Percentiles rank a stretch among this genome's conserved stretches.
phyloP scores from a whole-genome alignment of 495 filamentous ascomycete genomes.

The Terfezia claveryi region DNA sequence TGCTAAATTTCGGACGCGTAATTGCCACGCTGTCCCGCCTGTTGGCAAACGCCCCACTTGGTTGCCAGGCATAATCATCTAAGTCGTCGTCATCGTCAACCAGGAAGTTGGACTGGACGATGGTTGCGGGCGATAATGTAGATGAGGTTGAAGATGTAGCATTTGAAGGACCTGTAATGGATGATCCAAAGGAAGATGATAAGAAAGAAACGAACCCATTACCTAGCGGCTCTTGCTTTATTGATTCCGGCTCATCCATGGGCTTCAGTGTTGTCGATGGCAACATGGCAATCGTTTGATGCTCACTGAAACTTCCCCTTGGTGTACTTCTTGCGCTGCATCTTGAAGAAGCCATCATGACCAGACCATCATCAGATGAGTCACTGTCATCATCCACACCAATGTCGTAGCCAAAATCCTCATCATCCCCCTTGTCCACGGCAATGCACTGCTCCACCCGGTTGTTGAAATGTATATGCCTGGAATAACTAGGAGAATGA shows the following conservation, averaged over 20 bases:
- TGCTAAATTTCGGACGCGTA: constrained; percentile 4
- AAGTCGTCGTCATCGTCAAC: constrained; percentile 39
- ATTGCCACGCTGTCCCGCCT: constrained; percentile 20
- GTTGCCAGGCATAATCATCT: constrained; percentile 29
- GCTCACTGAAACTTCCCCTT: constrained; percentile 36
- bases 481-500: constrained; percentile 24
- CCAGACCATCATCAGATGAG: constrained; percentile 49
- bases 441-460: constrained; percentile 91
- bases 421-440: constrained; percentile 57
- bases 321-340: constrained; percentile 25
- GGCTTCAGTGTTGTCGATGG: constrained; percentile 86
- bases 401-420: constrained; percentile 43
- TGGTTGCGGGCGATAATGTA: constrained; percentile 2
- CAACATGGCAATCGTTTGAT: constrained; percentile 81
- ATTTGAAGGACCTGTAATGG: constrained; percentile 6
- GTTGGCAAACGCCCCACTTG: constrained; percentile 17
- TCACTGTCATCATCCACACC: constrained; percentile 38
- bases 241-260: constrained; percentile 49
- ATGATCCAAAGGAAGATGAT: constrained; percentile 25
- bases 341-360: constrained; percentile 48
- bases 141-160: constrained; percentile 42
- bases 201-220: constrained; percentile 16
- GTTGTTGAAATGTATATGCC: constrained; percentile 91
- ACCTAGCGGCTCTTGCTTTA: constrained; percentile 23
- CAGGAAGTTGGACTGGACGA: constrained; percentile 28